These are phyloP conservation scores for Candida khao-thaluensis DNA, from an alignment of 805 yeast species.

Conservation along the genomic window DNA sequence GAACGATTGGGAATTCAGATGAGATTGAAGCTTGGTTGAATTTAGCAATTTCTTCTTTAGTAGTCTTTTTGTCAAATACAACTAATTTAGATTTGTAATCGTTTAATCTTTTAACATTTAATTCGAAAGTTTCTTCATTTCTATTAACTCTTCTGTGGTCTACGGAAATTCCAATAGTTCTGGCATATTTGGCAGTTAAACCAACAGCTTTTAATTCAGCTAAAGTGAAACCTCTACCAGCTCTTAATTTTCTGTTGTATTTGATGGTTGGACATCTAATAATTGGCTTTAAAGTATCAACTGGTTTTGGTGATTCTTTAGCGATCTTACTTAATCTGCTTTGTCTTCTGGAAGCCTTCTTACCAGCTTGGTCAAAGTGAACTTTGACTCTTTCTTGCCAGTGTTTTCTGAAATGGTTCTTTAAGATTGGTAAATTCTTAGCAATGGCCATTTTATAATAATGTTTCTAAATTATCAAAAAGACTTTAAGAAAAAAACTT, in stretches of 20 bases:
- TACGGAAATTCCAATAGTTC: conserved; percentile 97
- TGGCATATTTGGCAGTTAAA: conserved; percentile 86
- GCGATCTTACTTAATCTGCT: conserved; percentile 95
- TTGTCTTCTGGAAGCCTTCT: conserved; percentile 94
- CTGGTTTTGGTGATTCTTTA: conserved; percentile 94
- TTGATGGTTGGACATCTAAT: conserved; percentile 98
- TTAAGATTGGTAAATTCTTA: conserved; percentile 97
- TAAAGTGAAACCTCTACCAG: conserved; percentile 98
- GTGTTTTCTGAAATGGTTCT: conserved; percentile 99
- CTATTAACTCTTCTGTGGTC: conserved; percentile 99
- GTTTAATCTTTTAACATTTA: conserved; percentile 93
- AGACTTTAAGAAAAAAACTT: conserved; percentile 5
- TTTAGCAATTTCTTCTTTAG: conserved; percentile 61
- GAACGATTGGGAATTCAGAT: conserved; percentile 89
- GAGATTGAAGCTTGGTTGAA: conserved; percentile 69
- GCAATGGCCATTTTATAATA: conserved; percentile 72
- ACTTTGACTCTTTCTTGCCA: conserved; percentile 99
- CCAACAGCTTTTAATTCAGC: conserved; percentile 99
- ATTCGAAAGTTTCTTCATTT: conserved; percentile 91
- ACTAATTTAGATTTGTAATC: conserved; percentile 95
- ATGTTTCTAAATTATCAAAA: conserved; percentile 4
- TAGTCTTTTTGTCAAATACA: conserved; percentile 87
- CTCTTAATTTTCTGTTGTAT: conserved; percentile 99
- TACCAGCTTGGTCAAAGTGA: conserved; percentile 99
- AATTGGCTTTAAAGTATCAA: conserved; percentile 93